Base-by-base conservation (phyloP, 805 yeast genomes). In the Cyberlindnera galapagoensis region DNA sequence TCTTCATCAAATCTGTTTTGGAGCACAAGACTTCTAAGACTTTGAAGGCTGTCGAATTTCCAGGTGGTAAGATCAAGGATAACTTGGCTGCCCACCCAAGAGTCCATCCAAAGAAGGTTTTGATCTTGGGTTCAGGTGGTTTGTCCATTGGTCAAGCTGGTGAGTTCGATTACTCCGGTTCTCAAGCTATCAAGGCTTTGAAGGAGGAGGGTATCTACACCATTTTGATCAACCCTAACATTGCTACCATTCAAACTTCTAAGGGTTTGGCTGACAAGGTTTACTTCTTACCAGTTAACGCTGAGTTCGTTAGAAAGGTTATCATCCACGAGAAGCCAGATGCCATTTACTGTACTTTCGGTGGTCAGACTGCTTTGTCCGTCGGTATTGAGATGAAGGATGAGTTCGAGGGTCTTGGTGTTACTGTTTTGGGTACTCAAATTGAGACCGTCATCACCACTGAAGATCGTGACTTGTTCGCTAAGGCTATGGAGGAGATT, bases 111-210 rank as follows among this genome's bases (percentile, higher is more conserved):
- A 86, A 87, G 72, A 92, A 92, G 65, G 95, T 86, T 31, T 75
- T 87, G 51, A 88, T 87, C 39, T 74, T 92, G 52, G 98, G 98
- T 52, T 88, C 97, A 32, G 98, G 98, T 69, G 98, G 98, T 59
- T 71, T 92, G 52, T 84, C 95, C 35, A 92, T 92, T 57, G 98
- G 98, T 46, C 98, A 92, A 69, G 98, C 98, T 43, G 98, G 98
- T 63, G 98, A 92, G 65, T 92, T 92, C 55, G 98, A 92, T 61
- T 92, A 92, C 66, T 87, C 97, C 28, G 98, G 98, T 54, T 86
- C 96, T 35, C 98, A 92, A 66, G 98, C 98, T 38, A 92, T 92
- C 64, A 92, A 92, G 65, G 98, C 98, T 28, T 71, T 92, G 64
- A 90, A 86, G 62, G 97, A 92, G 67, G 97, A 88, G 65, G 96